Percentiles rank a stretch among this genome's conserved stretches.
Evolutionary conservation across 2,329 filamentous ascomycete species (phyloP).

Genomic region (Alternaria gaisen): DNA sequence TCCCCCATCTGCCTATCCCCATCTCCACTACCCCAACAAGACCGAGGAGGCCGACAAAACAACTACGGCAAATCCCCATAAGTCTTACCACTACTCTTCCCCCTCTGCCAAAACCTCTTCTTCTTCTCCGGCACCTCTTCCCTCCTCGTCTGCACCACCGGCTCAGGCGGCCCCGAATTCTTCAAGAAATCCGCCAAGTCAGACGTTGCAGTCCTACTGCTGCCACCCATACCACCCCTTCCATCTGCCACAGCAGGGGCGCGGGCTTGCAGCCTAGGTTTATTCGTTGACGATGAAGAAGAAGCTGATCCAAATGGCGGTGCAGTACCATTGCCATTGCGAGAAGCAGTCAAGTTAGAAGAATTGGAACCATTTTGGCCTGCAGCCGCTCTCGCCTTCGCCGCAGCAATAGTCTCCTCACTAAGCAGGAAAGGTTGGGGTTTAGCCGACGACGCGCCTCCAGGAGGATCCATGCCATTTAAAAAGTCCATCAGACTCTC

Average conservation of each 20-base stretch:
- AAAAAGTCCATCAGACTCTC: conserved; percentile 78
- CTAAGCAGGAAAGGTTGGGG: conserved; percentile 48
- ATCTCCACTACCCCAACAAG: no score
- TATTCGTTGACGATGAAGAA: conserved; percentile 5
- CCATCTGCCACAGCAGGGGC: conserved; percentile 34
- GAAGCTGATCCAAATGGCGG: no score
- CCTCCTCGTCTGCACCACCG: conserved; percentile 22
- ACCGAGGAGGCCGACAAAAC: no score
- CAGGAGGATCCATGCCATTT: conserved; percentile 72
- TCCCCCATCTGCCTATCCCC: no score
- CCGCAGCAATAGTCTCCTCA: conserved; percentile 43
- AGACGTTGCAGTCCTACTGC: conserved; percentile 44
- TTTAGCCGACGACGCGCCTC: conserved; percentile 25
- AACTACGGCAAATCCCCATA: conserved; percentile 29
- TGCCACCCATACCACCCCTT: background rate
- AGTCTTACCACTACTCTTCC: conserved; percentile 41
- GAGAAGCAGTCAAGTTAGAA: conserved; percentile 24
- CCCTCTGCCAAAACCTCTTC: conserved; percentile 48
- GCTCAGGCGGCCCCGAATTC: conserved; percentile 51
- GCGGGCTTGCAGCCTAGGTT: conserved; percentile 39
- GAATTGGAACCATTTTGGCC: conserved; percentile 1
- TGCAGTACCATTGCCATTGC: background rate
- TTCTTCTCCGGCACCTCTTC: conserved; percentile 43
- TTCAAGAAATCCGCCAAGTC: conserved; percentile 57
- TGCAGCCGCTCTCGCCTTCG: conserved; percentile 41